Evolutionary conservation across 495 filamentous ascomycete species (phyloP).

Genomic region (Penicillium silybi): DNA sequence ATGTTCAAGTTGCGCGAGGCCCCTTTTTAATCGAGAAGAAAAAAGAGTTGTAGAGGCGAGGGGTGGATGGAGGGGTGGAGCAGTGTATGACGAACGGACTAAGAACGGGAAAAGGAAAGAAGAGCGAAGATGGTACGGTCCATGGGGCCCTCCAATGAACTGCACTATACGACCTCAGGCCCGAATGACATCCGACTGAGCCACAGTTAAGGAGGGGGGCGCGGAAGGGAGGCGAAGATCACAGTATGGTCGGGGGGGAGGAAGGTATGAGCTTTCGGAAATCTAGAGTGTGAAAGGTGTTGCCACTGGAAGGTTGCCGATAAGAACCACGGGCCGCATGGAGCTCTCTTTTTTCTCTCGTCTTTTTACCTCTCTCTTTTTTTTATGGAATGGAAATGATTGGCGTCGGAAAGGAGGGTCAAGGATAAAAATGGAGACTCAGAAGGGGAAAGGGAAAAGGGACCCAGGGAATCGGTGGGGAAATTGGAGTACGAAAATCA

Average conservation of each 20-base stretch:
- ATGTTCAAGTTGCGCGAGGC: neutral
- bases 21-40: slow-evolving; percentile 13
- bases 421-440: neutral
- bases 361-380: slow-evolving; percentile 4
- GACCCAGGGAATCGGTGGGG: slow-evolving; percentile 19
- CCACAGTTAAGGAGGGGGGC: slow-evolving; percentile 12
- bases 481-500: slow-evolving; percentile 4
- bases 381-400: slow-evolving; percentile 17
- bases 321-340: slow-evolving; percentile 5
- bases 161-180: neutral
- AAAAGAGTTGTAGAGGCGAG: slow-evolving; percentile 20
- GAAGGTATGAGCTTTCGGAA: slow-evolving; percentile 16
- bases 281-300: slow-evolving; percentile 20
- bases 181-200: slow-evolving; percentile 19
- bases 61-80: slow-evolving; percentile 22
- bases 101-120: slow-evolving; percentile 16
- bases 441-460: neutral
- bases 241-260: slow-evolving; percentile 4
- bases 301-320: slow-evolving; percentile 18
- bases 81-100: slow-evolving; percentile 18
- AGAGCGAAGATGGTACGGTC: slow-evolving; percentile 24
- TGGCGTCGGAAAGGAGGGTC: slow-evolving; percentile 7
- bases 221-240: slow-evolving; percentile 1
- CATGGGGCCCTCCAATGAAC: slow-evolving; percentile 23
- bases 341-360: neutral